Evolutionary conservation across 139 green algal genomes (phyloP).

Genomic region (Chlorella vulgaris): DNA sequence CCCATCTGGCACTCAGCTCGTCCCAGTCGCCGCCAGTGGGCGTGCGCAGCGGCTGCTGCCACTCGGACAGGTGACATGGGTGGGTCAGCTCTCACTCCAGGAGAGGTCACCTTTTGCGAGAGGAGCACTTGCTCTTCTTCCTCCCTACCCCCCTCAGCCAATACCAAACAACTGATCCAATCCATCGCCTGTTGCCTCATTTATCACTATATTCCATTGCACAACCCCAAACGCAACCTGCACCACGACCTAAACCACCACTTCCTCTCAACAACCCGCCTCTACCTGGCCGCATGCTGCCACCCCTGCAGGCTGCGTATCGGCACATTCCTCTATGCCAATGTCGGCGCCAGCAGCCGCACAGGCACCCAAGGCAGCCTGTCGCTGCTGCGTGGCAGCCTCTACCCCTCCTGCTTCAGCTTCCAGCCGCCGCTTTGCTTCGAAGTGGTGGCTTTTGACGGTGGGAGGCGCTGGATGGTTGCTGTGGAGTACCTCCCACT

Average conservation of each 20-base stretch:
- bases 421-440: slow-evolving; percentile 13
- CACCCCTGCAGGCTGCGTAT: slow-evolving; percentile 11
- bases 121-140: no score
- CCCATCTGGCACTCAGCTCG: background rate
- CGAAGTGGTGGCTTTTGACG: background rate
- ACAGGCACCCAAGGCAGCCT: background rate
- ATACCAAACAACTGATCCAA: no score
- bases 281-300: background rate
- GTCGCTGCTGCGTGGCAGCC: slow-evolving; percentile 5
- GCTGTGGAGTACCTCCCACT: background rate
- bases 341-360: background rate
- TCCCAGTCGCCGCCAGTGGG: background rate
- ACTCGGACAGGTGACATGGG: slow-evolving; percentile 17
- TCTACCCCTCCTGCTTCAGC: background rate
- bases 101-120: no score
- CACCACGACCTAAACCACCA: no score
- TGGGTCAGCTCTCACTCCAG: no score
- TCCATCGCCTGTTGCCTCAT: no score
- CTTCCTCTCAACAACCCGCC: no score
- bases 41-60: background rate
- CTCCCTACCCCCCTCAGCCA: no score
- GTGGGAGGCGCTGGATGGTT: background rate
- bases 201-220: no score
- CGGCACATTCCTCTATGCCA: background rate
- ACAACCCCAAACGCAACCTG: no score